Conservation (phyloP, 164 flowering plant species). For the Euptelea pleiosperma region DNA sequence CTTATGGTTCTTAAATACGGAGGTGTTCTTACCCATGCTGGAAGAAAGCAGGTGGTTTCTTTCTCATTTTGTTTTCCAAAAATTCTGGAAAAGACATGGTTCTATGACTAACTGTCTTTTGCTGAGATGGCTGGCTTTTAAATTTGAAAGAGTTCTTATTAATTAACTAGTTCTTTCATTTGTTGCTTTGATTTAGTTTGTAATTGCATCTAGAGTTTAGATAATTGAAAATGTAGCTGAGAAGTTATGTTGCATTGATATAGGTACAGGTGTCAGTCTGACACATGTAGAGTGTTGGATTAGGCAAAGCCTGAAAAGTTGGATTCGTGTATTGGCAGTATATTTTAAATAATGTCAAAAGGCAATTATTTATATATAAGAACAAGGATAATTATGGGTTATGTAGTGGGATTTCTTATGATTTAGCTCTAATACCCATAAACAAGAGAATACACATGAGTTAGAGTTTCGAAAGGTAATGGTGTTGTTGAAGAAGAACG, state of each 20-base stretch:
- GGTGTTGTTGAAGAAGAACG: conserved; percentile 95
- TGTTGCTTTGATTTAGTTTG: not conserved
- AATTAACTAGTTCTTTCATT: not conserved
- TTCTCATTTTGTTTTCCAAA: not conserved
- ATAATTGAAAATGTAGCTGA: not conserved
- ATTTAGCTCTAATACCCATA: no score
- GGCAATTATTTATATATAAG: no score
- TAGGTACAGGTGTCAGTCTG: no score
- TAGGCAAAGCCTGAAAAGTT: no score
- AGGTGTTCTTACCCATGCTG: conserved; percentile 99
- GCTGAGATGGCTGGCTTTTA: not conserved
- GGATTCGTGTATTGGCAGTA: no score
- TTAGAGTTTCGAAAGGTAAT: conserved; percentile 60
- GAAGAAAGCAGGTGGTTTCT: conserved; percentile 86
- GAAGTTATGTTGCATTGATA: no score
- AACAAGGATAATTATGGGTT: no score
- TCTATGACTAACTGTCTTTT: not conserved
- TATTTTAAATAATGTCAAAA: no score
- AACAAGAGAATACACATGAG: no score
- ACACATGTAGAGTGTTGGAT: no score
- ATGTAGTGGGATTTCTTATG: no score
- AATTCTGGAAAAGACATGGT: not conserved
- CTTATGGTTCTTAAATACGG: conserved; percentile 99
- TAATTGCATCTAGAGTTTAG: not conserved
- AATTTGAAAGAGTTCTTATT: not conserved